Evolutionary conservation across 2,329 filamentous ascomycete genomes (phyloP).

Genomic region (Fusarium anthophilum): DNA sequence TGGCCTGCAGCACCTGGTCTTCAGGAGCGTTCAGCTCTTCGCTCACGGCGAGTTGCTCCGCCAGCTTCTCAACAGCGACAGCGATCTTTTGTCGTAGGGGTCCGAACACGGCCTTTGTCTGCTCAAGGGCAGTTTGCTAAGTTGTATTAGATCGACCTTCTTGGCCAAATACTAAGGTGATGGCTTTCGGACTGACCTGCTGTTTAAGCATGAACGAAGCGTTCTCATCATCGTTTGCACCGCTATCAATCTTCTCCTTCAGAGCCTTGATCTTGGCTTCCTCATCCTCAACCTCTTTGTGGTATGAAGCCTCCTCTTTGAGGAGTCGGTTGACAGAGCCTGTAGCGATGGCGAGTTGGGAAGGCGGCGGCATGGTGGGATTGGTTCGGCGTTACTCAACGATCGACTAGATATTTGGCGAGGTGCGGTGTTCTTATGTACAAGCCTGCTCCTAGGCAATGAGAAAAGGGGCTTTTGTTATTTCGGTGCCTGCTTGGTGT

Average conservation of each 20-base stretch:
- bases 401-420: not conserved
- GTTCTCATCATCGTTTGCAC: conserved; percentile 71
- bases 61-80: conserved; percentile 76
- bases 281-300: conserved; percentile 83
- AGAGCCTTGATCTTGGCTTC: conserved; percentile 76
- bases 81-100: conserved; percentile 76
- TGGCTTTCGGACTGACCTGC: conserved; percentile 68
- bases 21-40: conserved; percentile 57
- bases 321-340: conserved; percentile 83
- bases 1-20: conserved; percentile 65
- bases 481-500: conserved; percentile 35
- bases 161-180: not conserved
- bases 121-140: conserved; percentile 81
- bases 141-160: conserved; percentile 1
- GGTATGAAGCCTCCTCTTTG: conserved; percentile 92
- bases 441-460: not conserved
- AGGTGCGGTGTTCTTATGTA: not conserved
- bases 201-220: conserved; percentile 83
- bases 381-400: not conserved
- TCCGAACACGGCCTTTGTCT: conserved; percentile 86
- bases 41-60: conserved; percentile 77
- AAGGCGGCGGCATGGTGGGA: conserved; percentile 76
- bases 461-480: not conserved
- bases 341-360: conserved; percentile 80
- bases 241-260: conserved; percentile 65